phyloP scores from a whole-genome alignment of 352 stramenopile genomes.

The Globisporangium cylindrosporum region DNA sequence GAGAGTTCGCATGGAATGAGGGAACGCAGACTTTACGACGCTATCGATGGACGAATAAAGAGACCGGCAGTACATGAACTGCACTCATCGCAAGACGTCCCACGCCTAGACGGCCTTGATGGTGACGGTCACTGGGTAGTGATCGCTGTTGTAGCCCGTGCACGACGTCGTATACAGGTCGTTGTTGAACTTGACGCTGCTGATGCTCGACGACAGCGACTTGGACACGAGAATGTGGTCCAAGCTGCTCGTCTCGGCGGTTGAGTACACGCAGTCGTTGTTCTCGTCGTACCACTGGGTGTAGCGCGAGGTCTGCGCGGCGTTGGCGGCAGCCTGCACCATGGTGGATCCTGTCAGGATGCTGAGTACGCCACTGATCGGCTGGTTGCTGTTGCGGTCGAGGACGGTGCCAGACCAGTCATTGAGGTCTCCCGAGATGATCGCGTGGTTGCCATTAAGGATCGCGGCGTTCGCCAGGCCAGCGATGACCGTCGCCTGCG shows the following conservation, averaged over 20 bases:
- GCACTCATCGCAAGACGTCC: too few species aligned
- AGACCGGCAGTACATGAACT: too few species aligned
- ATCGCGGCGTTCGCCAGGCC: slow-evolving; percentile 39
- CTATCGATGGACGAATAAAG: too few species aligned
- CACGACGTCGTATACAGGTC: slow-evolving; percentile 26
- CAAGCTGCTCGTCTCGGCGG: slow-evolving; percentile 45
- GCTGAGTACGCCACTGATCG: slow-evolving; percentile 59
- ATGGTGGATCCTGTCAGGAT: too few species aligned
- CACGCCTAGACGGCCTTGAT: slow-evolving; percentile 18
- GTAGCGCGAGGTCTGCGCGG: slow-evolving; percentile 41
- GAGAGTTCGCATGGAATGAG: too few species aligned
- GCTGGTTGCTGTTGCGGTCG: slow-evolving; percentile 47
- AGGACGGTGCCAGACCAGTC: too few species aligned
- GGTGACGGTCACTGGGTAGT: slow-evolving; percentile 33
- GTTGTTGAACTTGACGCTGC: slow-evolving; percentile 23
- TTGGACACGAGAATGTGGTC: slow-evolving; percentile 65
- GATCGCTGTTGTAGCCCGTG: slow-evolving; percentile 29
- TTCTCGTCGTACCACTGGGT: slow-evolving; percentile 63
- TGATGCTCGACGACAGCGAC: slow-evolving; percentile 32
- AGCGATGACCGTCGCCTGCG: slow-evolving; percentile 52
- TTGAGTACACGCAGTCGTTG: slow-evolving; percentile 62
- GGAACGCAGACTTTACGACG: too few species aligned
- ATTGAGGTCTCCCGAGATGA: slow-evolving; percentile 70
- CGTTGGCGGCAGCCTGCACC: too few species aligned
- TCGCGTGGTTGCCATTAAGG: slow-evolving; percentile 45